Evolutionary conservation across 2,329 filamentous ascomycete genomes (phyloP), one percentile per base, ranked within the genome.

Genomic region (Penicillium sp.): DNA sequence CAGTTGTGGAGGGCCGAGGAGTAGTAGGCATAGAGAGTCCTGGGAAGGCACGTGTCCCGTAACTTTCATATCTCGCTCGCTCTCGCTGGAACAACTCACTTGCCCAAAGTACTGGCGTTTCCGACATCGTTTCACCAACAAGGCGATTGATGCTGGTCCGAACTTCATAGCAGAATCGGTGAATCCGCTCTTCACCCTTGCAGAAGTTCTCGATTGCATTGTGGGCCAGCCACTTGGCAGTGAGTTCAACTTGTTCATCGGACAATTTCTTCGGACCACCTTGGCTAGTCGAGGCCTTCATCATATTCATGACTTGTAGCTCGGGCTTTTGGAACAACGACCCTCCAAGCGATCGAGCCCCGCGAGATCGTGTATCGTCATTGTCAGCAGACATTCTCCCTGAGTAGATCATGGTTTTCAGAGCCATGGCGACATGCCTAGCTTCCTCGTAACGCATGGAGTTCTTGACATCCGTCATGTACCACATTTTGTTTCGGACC

Each of bases 401-500:
- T 76, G 51, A 81, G 76, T 68, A 81, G 74, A 51, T 84, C 93
- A 98, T 97, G 6, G 86, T 89, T 68, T 93, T 94, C 40, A 98
- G 74, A 4, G 91, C 93, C 49, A 87, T 79, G 5, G 89, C 87
- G 38, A 97, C 85, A 54, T 91, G 88, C 48, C 85, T 84, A 31
- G 88, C 89, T 57, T 94, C 86, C 50, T 93, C 87, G 60, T 96
- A 97, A 8, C 84, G 82, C 40, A 84, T 86, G 3, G 93, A 96
- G 59, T 91, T 90, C 52, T 88, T 85, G 23, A 97, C 90, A 66
- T 96, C 89, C 1, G 87, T 91, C 50, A 93, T 87, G 65, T 95
- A 98, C 93, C 93, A 98, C 87, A 97, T 95, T 75, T 97, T 97
- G 66, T 95, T 87, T 34, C 93, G 82, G 31, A 96, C 76, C 18